Percentiles rank a stretch among this genome's conserved stretches.
Conservation (phyloP, 164 flowering plant species). For the Magnolia sinica region DNA sequence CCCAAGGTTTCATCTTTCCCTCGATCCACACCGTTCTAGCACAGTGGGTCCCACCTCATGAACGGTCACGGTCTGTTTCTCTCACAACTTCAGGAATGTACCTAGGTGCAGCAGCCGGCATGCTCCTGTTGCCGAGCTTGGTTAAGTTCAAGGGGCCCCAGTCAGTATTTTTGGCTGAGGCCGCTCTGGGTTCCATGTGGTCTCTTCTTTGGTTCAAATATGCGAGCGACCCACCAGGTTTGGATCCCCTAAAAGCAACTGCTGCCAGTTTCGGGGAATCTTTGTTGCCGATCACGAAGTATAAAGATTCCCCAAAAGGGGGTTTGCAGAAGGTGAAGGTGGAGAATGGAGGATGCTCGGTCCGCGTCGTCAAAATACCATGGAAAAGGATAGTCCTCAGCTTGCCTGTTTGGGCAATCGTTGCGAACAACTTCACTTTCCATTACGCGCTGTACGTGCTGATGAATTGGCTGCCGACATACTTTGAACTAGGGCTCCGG, state of each 20-base stretch:
- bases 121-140: constrained; percentile 75
- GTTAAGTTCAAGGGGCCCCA: constrained; percentile 75
- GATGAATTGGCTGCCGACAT: constrained; percentile 94
- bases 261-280: constrained; percentile 77
- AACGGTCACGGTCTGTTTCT: constrained; percentile 87
- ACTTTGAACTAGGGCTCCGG: constrained; percentile 75
- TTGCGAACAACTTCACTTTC: constrained; percentile 83
- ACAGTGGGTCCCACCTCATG: constrained; percentile 97
- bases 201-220: constrained; percentile 72
- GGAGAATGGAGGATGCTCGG: constrained; percentile 35
- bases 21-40: constrained; percentile 91
- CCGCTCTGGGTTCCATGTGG: constrained; percentile 72
- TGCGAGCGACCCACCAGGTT: constrained; percentile 75
- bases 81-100: constrained; percentile 94
- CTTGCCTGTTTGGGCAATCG: constrained; percentile 86
- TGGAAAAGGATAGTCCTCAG: constrained; percentile 65
- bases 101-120: constrained; percentile 87
- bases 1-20: constrained; percentile 96
- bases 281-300: constrained; percentile 37
- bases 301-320: constrained; percentile 23
- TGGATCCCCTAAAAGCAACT: constrained; percentile 72
- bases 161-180: constrained; percentile 75
- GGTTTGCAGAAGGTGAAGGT: constrained; percentile 33
- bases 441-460: constrained; percentile 81
- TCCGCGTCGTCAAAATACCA: constrained; percentile 42